Evolutionary conservation across 495 filamentous ascomycete genomes (phyloP), one percentile per base, ranked within the genome.

Genomic region (Hyaloscypha variabilis): DNA sequence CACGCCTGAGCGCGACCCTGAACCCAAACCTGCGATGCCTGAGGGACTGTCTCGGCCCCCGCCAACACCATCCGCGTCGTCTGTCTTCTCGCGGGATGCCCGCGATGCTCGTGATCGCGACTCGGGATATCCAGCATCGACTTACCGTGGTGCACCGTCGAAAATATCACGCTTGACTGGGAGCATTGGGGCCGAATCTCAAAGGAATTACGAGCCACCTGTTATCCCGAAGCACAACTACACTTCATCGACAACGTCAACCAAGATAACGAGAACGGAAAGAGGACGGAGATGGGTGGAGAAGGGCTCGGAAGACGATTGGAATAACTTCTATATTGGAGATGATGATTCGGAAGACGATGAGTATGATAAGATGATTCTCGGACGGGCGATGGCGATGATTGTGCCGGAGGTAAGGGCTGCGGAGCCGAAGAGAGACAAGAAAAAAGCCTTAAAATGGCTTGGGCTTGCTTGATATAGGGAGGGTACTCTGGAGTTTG

Each of bases 371-470:
- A n/a, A n/a, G n/a, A n/a, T n/a, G n/a, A n/a, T n/a, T n/a, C n/a
- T n/a, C n/a, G n/a, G n/a, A n/a, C n/a, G n/a, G n/a, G n/a, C n/a
- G n/a, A n/a, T n/a, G n/a, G n/a, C n/a, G n/a, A n/a, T n/a, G n/a
- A n/a, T n/a, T n/a, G n/a, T n/a, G n/a, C n/a, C n/a, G n/a, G n/a
- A n/a, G n/a, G n/a, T n/a, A n/a, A n/a, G n/a, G n/a, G 69, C 62
- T 23, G 36, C 46, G 42, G 58, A 6, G 26, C 14, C 26, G 52
- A 69, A 73, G 60, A 58, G 60, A 51, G 72, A 68, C 64, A 72
- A 52, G 31, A 66, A 67, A 63, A 74, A 74, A 59, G 72, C 72
- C 24, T 60, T 74, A 57, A 74, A 74, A 58, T 72, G 69, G 72
- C 59, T 74, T 11, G 72, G 72, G 13, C 49, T 74, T 11, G 55